phyloP scores from a whole-genome alignment of 2,329 filamentous ascomycete genomes.

The Trichoderma sp. region DNA sequence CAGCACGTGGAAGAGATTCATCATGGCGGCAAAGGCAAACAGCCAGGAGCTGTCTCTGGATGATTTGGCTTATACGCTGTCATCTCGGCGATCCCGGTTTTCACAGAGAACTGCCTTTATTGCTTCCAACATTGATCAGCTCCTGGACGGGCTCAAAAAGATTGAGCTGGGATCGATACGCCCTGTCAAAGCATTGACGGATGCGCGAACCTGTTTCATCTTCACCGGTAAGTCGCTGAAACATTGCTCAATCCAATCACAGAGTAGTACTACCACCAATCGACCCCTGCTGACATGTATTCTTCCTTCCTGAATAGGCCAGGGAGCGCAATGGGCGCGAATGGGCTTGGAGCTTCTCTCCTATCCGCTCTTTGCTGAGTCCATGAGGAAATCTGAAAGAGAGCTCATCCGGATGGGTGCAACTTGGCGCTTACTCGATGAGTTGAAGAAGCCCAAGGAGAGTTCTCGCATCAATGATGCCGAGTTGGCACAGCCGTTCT shows the following conservation, averaged over 20 bases:
- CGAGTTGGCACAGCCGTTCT: constrained; percentile 23
- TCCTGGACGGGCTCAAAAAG: constrained; percentile 10
- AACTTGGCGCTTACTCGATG: constrained; percentile 16
- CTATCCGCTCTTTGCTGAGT: constrained; percentile 11
- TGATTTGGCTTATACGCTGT: constrained; percentile 13
- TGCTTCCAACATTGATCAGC: constrained; percentile 7
- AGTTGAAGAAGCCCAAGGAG: constrained; percentile 5
- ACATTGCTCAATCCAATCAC: background rate
- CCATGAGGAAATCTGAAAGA: background rate
- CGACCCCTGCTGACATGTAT: background rate
- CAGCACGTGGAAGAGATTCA: constrained; percentile 5
- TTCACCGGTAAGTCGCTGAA: constrained; percentile 15
- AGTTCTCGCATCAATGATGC: constrained; percentile 18
- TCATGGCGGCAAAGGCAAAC: constrained; percentile 1
- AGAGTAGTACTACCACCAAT: background rate
- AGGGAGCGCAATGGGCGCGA: constrained; percentile 17
- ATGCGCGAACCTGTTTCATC: constrained; percentile 11
- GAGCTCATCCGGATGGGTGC: constrained; percentile 13
- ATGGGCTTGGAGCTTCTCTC: constrained; percentile 15
- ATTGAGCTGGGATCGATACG: constrained; percentile 12
- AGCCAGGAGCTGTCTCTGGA: constrained; percentile 4
- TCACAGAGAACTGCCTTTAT: constrained; percentile 4
- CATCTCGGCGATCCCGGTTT: constrained; percentile 7
- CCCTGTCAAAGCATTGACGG: background rate
- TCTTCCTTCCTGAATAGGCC: background rate